phyloP scores from a whole-genome alignment of 2,329 filamentous ascomycete genomes.

The Colletotrichum tropicale region DNA sequence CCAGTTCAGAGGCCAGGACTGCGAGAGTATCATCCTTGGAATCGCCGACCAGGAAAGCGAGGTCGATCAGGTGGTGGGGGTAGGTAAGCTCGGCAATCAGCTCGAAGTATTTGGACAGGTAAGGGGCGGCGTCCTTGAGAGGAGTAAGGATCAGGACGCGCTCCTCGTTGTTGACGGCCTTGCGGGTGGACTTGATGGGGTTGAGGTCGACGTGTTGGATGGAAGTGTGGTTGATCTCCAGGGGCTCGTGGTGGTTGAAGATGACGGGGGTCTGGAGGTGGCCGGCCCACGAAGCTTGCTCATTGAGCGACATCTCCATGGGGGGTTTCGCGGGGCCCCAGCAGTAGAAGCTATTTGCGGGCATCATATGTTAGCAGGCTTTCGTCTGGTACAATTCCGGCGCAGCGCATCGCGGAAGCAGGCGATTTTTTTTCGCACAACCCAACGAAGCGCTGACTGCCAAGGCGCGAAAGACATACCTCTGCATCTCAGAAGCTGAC shows the following conservation, averaged over 20 bases:
- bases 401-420: neutral
- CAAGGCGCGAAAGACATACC: conserved; percentile 57
- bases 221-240: conserved; percentile 80
- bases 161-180: conserved; percentile 82
- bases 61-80: conserved; percentile 92
- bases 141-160: conserved; percentile 91
- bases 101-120: conserved; percentile 91
- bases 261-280: conserved; percentile 92
- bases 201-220: conserved; percentile 88
- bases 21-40: conserved; percentile 90
- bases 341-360: conserved; percentile 82
- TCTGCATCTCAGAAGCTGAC: conserved; percentile 88
- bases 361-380: neutral
- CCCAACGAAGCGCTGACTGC: neutral
- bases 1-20: conserved; percentile 82
- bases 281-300: conserved; percentile 86
- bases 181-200: conserved; percentile 77
- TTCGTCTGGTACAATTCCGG: neutral
- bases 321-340: conserved; percentile 95
- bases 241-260: conserved; percentile 92
- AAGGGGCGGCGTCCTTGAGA: conserved; percentile 83
- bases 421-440: neutral
- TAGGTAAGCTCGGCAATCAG: conserved; percentile 89
- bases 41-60: conserved; percentile 93
- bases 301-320: conserved; percentile 92